Conservation (phyloP, 148 eudicot genomes). For the Persicaria tinctoria region DNA sequence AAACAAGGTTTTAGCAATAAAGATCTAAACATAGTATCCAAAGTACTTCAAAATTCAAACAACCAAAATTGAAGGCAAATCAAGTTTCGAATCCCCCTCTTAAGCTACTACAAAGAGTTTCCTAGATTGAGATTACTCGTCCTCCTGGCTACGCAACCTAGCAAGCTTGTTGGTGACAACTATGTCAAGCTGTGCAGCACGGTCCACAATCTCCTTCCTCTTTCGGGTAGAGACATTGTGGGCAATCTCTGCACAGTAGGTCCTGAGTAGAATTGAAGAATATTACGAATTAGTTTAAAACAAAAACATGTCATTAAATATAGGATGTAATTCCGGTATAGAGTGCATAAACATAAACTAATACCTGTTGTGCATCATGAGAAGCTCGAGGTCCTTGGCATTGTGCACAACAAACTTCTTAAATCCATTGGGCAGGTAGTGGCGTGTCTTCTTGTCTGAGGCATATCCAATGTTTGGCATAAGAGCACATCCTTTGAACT, state of each 20-base stretch:
- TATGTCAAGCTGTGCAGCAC: conserved; percentile 42
- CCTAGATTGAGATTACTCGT: conserved; percentile 18
- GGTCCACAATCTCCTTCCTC: conserved; percentile 29
- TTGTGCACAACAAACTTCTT: conserved; percentile 58
- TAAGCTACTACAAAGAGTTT: too few species aligned
- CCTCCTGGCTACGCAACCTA: conserved; percentile 50
- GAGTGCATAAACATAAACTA: too few species aligned
- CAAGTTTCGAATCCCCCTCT: too few species aligned
- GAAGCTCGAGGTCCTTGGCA: conserved; percentile 32
- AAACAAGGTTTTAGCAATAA: too few species aligned
- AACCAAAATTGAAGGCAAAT: too few species aligned
- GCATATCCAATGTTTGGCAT: conserved; percentile 32
- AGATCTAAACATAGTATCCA: too few species aligned
- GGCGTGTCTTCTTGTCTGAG: conserved; percentile 26
- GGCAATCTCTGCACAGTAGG: conserved; percentile 31
- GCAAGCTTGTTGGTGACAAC: conserved; percentile 48
- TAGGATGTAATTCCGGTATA: too few species aligned
- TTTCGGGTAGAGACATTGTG: conserved; percentile 33
- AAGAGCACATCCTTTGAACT: conserved; percentile 25
- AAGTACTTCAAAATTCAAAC: too few species aligned
- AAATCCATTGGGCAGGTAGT: conserved; percentile 43
- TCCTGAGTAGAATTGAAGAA: conserved; percentile 11
- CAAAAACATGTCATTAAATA: too few species aligned
- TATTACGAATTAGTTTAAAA: too few species aligned
- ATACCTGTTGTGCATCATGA: conserved; percentile 59